Evolutionary conservation across 2,329 filamentous ascomycete genomes (phyloP).

Genomic region (Trichoderma koningii): DNA sequence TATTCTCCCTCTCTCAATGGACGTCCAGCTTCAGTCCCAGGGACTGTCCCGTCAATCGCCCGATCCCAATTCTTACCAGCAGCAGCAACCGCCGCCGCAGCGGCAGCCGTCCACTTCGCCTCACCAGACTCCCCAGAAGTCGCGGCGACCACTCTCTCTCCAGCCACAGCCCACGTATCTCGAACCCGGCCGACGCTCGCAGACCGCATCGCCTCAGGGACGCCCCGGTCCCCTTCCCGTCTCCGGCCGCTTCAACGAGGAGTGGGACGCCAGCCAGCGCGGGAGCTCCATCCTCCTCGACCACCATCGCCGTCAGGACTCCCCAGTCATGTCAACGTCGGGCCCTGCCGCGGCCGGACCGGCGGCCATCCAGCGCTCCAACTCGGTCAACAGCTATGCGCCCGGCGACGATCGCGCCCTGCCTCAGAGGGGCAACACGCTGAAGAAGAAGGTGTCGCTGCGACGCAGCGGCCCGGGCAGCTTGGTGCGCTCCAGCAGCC

Average conservation of each 20-base stretch:
- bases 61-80: constrained; percentile 28
- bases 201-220: constrained; percentile 25
- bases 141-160: constrained; percentile 21
- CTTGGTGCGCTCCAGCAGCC: constrained; percentile 76
- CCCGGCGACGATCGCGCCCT: constrained; percentile 48
- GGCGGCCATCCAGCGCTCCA: constrained; percentile 58
- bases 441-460: constrained; percentile 86
- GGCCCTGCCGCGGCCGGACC: constrained; percentile 15
- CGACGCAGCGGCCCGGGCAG: constrained; percentile 69
- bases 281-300: constrained; percentile 65
- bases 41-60: constrained; percentile 32
- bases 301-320: constrained; percentile 38
- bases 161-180: constrained; percentile 19
- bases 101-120: constrained; percentile 14
- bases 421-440: constrained; percentile 63
- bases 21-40: constrained; percentile 32
- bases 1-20: constrained; percentile 38
- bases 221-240: constrained; percentile 33
- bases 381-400: constrained; percentile 59
- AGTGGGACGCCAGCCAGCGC: constrained; percentile 70
- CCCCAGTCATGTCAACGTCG: constrained; percentile 26
- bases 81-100: constrained; percentile 3
- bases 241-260: constrained; percentile 63
- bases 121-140: constrained; percentile 13
- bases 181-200: constrained; percentile 11